Conservation (phyloP, 1,284 basidiomycete genomes). For the Pholiota adiposa region DNA sequence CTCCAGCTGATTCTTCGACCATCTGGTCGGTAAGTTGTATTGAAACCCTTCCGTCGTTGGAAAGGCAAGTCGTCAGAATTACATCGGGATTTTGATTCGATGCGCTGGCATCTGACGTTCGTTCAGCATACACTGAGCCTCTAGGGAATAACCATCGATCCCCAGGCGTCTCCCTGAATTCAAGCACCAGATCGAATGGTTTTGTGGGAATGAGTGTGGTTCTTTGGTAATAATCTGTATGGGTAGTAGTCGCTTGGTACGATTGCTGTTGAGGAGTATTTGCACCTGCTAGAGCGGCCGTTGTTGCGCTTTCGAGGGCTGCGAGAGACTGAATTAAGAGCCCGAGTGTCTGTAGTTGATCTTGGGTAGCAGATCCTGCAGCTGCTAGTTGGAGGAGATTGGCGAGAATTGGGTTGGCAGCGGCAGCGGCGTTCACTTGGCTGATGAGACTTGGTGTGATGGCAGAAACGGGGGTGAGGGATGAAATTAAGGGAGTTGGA, state of each 20-base stretch:
- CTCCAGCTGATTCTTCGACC: conserved; percentile 18
- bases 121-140: conserved; percentile 52
- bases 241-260: conserved; percentile 17
- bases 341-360: conserved; percentile 67
- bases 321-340: conserved; percentile 61
- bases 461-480: conserved; percentile 44
- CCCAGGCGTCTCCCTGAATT: conserved; percentile 63
- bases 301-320: conserved; percentile 23
- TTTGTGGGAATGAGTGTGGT: conserved; percentile 36
- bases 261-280: conserved; percentile 16
- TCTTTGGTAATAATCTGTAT: conserved; percentile 17
- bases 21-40: conserved; percentile 11
- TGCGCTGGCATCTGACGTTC: conserved; percentile 19
- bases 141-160: conserved; percentile 72
- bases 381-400: conserved; percentile 66
- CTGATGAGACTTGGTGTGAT: conserved; percentile 60
- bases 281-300: conserved; percentile 9
- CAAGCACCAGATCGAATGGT: conserved; percentile 69
- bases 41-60: conserved; percentile 21
- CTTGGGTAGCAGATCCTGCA: conserved; percentile 57
- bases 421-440: conserved; percentile 67
- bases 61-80: conserved; percentile 42
- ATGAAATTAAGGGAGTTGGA: conserved; percentile 42
- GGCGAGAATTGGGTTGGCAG: conserved; percentile 64
- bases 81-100: conserved; percentile 35